These are phyloP conservation scores for Davidsoniella neocaledoniae DNA, from an alignment of 2,329 filamentous ascomycete species.

Conservation along the genomic window DNA sequence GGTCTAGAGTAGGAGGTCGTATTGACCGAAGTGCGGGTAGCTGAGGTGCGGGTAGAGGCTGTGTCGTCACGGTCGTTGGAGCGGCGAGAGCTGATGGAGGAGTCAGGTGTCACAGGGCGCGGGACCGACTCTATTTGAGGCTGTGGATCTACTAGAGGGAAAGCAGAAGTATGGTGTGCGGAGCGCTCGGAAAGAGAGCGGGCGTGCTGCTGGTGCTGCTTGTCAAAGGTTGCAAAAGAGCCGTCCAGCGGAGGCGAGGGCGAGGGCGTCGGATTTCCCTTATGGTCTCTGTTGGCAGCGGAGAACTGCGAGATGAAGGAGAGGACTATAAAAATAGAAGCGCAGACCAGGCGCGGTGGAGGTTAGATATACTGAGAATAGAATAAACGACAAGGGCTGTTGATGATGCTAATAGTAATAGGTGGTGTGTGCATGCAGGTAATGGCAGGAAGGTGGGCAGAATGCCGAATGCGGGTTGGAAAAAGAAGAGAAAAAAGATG, in stretches of 20 bases:
- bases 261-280: constrained; percentile 26
- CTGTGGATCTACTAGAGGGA: constrained; percentile 2
- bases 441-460: not conserved
- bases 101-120: constrained; percentile 9
- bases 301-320: constrained; percentile 80
- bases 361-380: constrained; percentile 4
- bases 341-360: constrained; percentile 5
- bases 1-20: constrained; percentile 21
- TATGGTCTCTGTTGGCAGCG: constrained; percentile 22
- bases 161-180: not conserved
- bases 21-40: constrained; percentile 5
- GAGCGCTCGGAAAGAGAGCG: not conserved
- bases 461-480: not conserved
- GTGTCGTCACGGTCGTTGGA: constrained; percentile 2
- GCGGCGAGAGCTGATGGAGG: not conserved
- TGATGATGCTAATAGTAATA: constrained; percentile 1
- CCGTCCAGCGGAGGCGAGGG: constrained; percentile 26
- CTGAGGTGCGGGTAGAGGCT: constrained; percentile 17
- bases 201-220: not conserved
- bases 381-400: not conserved
- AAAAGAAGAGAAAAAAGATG: not conserved
- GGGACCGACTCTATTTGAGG: constrained; percentile 5
- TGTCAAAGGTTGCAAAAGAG: constrained; percentile 14
- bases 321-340: constrained; percentile 39
- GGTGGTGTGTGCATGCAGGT: not conserved